Conservation (phyloP, 2,329 filamentous ascomycete species). For the Colletotrichum shisoi region DNA sequence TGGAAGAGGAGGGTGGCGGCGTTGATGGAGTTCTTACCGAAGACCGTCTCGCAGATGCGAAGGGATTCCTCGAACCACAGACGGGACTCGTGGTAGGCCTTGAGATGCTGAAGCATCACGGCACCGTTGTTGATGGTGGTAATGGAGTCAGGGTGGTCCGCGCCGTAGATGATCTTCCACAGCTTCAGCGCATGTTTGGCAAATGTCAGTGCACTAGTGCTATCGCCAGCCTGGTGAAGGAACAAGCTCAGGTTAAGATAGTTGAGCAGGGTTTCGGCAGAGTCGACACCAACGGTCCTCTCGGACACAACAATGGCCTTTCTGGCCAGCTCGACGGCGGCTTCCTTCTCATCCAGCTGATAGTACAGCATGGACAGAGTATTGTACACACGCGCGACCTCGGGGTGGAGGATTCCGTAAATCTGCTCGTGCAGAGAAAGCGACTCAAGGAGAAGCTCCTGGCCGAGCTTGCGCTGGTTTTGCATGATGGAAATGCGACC, state of each 20-base stretch:
- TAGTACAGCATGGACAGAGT: slow-evolving; percentile 95
- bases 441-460: slow-evolving; percentile 94
- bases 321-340: slow-evolving; percentile 90
- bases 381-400: slow-evolving; percentile 95
- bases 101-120: slow-evolving; percentile 96
- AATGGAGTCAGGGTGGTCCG: slow-evolving; percentile 94
- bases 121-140: slow-evolving; percentile 98
- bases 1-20: slow-evolving; percentile 96
- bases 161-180: slow-evolving; percentile 96
- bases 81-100: slow-evolving; percentile 92
- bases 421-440: slow-evolving; percentile 97
- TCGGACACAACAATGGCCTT: slow-evolving; percentile 97
- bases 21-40: slow-evolving; percentile 88
- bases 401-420: slow-evolving; percentile 94
- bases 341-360: slow-evolving; percentile 96
- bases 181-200: slow-evolving; percentile 91
- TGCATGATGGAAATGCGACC: slow-evolving; percentile 96
- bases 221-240: slow-evolving; percentile 90
- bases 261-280: slow-evolving; percentile 89
- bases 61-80: slow-evolving; percentile 97
- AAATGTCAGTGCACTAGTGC: slow-evolving; percentile 84
- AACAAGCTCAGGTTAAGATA: slow-evolving; percentile 97
- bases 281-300: slow-evolving; percentile 91
- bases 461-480: slow-evolving; percentile 92
- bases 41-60: slow-evolving; percentile 85